A percentile compares a stretch with the other conserved stretches of the same genome.
Conservation (phyloP, 1,284 basidiomycete genomes). For the Stereum hirsutum region DNA sequence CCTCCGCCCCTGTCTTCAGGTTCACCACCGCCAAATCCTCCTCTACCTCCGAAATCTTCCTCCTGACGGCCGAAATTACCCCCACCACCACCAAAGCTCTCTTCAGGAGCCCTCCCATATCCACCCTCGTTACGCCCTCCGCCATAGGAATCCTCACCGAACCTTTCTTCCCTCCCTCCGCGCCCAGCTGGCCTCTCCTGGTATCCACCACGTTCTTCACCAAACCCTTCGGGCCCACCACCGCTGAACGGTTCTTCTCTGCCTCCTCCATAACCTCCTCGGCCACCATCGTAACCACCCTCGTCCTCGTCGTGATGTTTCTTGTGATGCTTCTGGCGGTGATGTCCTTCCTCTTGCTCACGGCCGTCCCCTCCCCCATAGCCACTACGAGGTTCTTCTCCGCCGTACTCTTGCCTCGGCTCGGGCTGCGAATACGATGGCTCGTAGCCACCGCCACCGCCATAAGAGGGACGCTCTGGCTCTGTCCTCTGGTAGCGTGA, state of each 20-base stretch:
- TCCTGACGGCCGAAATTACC: background rate
- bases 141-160: background rate
- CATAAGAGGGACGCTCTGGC: constrained; percentile 1
- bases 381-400: background rate
- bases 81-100: constrained; percentile 1
- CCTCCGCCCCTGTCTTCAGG: background rate
- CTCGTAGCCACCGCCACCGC: constrained; percentile 9
- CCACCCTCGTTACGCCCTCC: background rate
- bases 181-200: background rate
- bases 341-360: background rate
- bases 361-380: background rate
- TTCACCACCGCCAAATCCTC: constrained; percentile 1
- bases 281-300: background rate
- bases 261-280: background rate
- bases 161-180: background rate
- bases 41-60: background rate
- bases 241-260: background rate
- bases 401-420: background rate
- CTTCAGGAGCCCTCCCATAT: background rate
- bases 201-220: background rate
- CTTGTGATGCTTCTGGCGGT: background rate
- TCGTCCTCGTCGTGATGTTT: background rate
- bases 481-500: background rate
- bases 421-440: constrained; percentile 6
- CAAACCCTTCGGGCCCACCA: background rate